Evolutionary conservation across 2,329 filamentous ascomycete genomes (phyloP).

Genomic region (Hymenoscyphus fraxineus): DNA sequence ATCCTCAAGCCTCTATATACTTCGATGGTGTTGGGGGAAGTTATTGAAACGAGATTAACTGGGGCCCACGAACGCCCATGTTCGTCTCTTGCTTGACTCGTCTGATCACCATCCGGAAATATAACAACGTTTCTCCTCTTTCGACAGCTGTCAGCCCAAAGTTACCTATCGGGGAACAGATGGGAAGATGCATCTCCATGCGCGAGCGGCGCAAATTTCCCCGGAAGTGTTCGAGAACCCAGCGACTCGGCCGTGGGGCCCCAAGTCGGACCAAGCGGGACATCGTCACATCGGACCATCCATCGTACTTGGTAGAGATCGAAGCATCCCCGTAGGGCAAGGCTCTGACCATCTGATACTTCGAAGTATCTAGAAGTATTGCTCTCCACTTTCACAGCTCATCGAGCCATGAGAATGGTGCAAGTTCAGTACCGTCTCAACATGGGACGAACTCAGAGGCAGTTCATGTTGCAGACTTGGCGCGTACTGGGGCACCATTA

Average conservation of each 20-base stretch:
- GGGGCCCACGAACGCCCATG: conserved; percentile 10
- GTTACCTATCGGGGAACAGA: background rate
- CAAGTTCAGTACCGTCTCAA: background rate
- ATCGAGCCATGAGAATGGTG: background rate
- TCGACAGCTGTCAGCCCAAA: conserved; percentile 3
- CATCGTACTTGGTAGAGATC: too few species aligned
- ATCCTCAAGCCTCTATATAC: conserved; percentile 15
- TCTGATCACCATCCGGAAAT: conserved; percentile 30
- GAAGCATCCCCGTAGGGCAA: background rate
- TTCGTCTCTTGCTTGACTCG: conserved; percentile 23
- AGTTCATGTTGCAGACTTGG: conserved; percentile 8
- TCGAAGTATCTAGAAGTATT: too few species aligned
- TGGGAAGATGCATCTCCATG: background rate
- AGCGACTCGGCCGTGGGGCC: background rate
- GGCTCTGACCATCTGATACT: background rate
- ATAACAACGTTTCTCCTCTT: conserved; percentile 13
- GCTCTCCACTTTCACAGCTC: too few species aligned
- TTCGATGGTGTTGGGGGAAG: conserved; percentile 21
- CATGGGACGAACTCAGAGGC: background rate
- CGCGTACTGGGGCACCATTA: background rate
- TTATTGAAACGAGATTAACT: conserved; percentile 23
- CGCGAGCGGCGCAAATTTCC: background rate
- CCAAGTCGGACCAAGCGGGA: background rate
- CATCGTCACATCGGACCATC: background rate
- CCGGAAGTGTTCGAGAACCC: background rate